Base-by-base conservation (phyloP, 768 basidiomycete genomes). In the Podaxis sp. region DNA sequence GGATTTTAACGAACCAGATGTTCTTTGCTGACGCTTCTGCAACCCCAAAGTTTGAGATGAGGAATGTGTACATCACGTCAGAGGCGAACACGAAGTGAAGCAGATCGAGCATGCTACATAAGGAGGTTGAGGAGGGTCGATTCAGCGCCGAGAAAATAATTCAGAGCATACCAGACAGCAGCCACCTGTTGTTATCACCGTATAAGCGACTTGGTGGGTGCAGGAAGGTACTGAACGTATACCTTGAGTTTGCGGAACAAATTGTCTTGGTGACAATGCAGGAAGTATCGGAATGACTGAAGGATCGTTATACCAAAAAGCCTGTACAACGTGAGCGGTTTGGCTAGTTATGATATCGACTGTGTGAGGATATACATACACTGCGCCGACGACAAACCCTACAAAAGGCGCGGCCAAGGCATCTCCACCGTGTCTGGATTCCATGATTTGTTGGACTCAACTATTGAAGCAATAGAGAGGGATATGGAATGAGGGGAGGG, bases 11-110 rank as follows among this genome's bases (percentile, higher is more conserved):
- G 32, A 18, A 59, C 50, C 57, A 63, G 9, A 35, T 32, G 27
- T 62, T 57, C 23, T 11, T 52, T 23, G 51, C 37, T 36, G 59
- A 60, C 1, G 50, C 59, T 14, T 46, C 42, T 2, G 28, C 51
- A 4, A 25, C 10, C 1, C 50, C 59, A 40, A 60, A 60, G 23
- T 60, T 60, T 28, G 18, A 53, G 32, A 60, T 60, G 5, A 60
- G 40, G 32, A 60, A 60, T 2, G 51, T 53, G 32, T 60, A 53
- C 59, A 54, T 53, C 27, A 60, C 13, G 6, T 53, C 18, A 16
- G 42, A 38, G 5, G 59, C 44, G 59, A 60, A 53, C 10, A 60
- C 51, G 32, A 60, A 52, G 44, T 60, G 59, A 2, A 53, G 40
- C 1, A 53, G 21, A 35, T 60, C 59, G 4, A 60, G 40, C 2